Conservation (phyloP, 2,329 filamentous ascomycete species). For the Scolecobasidium constrictum region DNA sequence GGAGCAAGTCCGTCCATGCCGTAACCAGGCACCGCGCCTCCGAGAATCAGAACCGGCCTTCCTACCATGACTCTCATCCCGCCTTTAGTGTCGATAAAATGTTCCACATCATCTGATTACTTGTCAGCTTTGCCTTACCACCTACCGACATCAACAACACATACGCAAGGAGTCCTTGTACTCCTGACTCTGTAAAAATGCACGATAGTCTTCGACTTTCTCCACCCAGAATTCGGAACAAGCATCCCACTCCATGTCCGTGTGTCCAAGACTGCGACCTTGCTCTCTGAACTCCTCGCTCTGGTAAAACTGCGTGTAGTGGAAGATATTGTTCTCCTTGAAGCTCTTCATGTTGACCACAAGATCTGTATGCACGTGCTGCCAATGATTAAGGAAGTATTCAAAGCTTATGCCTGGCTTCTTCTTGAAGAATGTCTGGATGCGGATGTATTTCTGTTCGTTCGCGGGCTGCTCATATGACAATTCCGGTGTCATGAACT, state of each 20-base stretch:
- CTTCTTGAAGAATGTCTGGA: conserved; percentile 4
- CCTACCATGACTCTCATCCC: too few species aligned
- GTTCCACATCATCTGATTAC: too few species aligned
- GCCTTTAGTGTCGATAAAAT: too few species aligned
- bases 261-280: too few species aligned
- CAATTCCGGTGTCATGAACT: background rate
- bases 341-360: background rate
- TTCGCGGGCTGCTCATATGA: background rate
- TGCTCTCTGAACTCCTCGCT: too few species aligned
- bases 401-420: conserved; percentile 1
- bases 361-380: conserved; percentile 3
- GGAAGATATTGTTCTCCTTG: background rate
- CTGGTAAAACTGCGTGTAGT: conserved; percentile 2
- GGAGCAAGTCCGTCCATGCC: too few species aligned
- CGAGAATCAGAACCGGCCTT: too few species aligned
- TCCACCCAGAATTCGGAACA: background rate
- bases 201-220: background rate
- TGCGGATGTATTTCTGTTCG: background rate
- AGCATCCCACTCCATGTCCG: background rate
- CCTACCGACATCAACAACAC: too few species aligned
- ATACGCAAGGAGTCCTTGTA: background rate
- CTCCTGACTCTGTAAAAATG: background rate
- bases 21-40: too few species aligned
- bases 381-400: conserved; percentile 2
- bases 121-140: too few species aligned